Evolutionary conservation across 192 early-diverging fungal genomes (phyloP).

Genomic region (Thamnidium elegans): DNA sequence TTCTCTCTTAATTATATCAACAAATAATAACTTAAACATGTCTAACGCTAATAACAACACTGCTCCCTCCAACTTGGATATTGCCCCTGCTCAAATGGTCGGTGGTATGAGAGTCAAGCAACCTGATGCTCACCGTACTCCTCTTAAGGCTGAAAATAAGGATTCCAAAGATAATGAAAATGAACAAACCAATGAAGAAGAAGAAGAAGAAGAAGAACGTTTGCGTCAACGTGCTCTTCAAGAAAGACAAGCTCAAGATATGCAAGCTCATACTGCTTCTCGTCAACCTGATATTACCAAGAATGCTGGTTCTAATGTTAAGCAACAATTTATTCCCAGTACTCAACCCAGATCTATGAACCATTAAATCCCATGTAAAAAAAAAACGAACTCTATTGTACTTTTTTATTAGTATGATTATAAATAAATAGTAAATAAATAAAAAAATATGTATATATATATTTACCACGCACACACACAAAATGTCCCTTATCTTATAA

Average conservation of each 20-base stretch:
- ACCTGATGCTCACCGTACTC: constrained; percentile 8
- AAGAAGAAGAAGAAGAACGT: constrained; percentile 7
- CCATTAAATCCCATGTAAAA: constrained; percentile 4
- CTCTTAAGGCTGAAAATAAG: constrained; percentile 3
- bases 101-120: constrained; percentile 11
- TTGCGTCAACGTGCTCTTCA: not conserved
- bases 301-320: constrained; percentile 10
- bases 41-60: not conserved
- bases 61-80: not conserved
- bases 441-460: not conserved
- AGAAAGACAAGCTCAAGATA: constrained; percentile 11
- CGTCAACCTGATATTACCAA: constrained; percentile 8
- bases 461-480: not conserved
- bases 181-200: not conserved
- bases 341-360: constrained; percentile 14
- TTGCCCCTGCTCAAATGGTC: constrained; percentile 1
- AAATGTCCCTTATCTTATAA: no score
- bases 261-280: constrained; percentile 5
- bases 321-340: not conserved
- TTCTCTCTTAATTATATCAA: not conserved
- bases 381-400: not conserved
- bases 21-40: not conserved
- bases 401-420: not conserved
- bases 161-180: not conserved
- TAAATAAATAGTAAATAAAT: not conserved